A percentile compares a stretch with the other conserved stretches of the same genome.
These are phyloP conservation scores for Tilletiopsis washingtonensis DNA, from an alignment of 1,284 basidiomycete species.

Conservation along the genomic window DNA sequence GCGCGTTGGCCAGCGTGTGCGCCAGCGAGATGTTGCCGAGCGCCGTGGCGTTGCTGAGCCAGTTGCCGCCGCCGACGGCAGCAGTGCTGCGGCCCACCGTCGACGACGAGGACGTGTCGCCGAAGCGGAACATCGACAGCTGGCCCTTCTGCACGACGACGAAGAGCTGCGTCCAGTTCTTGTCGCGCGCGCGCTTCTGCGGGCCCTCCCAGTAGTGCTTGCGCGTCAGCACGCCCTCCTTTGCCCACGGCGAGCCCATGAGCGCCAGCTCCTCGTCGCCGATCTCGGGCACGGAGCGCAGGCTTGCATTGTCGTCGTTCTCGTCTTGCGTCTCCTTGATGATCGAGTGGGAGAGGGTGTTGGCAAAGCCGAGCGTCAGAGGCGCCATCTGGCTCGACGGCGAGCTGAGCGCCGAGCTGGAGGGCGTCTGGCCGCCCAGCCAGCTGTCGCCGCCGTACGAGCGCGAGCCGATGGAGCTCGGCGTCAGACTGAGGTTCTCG, in stretches of 20 bases:
- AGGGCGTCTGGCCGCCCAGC: neutral
- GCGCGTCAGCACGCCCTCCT: constrained; percentile 87
- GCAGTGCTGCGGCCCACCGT: neutral
- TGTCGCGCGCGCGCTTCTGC: constrained; percentile 73
- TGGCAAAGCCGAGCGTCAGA: constrained; percentile 80
- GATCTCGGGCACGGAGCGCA: constrained; percentile 15
- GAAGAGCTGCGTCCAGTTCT: constrained; percentile 80
- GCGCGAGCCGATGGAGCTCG: constrained; percentile 17
- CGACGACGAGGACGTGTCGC: constrained; percentile 7
- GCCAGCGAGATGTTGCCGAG: constrained; percentile 73
- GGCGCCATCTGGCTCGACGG: constrained; percentile 3
- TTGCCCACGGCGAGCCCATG: constrained; percentile 93
- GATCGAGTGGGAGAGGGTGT: constrained; percentile 88
- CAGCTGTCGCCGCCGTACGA: constrained; percentile 17
- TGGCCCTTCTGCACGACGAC: constrained; percentile 90
- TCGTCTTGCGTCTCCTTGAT: constrained; percentile 90
- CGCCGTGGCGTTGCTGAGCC: constrained; percentile 77
- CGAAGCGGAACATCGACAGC: constrained; percentile 72
- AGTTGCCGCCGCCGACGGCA: constrained; percentile 83
- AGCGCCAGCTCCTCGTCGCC: constrained; percentile 84
- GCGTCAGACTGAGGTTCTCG: constrained; percentile 5
- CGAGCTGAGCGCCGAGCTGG: neutral
- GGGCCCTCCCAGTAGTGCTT: constrained; percentile 87
- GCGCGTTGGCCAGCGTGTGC: constrained; percentile 75
- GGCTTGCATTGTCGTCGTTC: constrained; percentile 50